Base-by-base conservation (phyloP, 1,284 basidiomycete genomes). In the Puccinia triticina region DNA sequence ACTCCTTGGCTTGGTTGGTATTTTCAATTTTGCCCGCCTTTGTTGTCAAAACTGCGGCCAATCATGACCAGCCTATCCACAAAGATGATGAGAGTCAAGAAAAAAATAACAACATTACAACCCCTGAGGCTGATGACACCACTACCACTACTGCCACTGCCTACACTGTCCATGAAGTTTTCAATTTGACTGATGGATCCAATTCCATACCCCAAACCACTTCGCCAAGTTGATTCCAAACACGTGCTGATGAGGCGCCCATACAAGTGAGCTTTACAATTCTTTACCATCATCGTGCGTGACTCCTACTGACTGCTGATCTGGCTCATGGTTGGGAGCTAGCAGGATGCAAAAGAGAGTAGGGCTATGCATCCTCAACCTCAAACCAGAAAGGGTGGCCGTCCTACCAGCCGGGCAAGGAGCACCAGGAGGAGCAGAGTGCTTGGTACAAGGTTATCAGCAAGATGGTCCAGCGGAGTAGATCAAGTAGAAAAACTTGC, bases 381-480 rank as follows among this genome's bases (percentile, higher is more conserved):
- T 69, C 66, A 5, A 69, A 61, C 29, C 59, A 61, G 59, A 18
- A 61, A 8, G 32, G 34, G 29, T 32, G 26, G 29, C 29, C 26
- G 59, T 29, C 59, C 32, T 29, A 18, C 18, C 11, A 61, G 3
- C 5, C 40, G 7, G 21, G 66, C 21, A 21, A 69, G 1, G 66
- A 76, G 40, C 34, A 61, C n/a, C 55, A 12, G 1, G 74, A 76
- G 37, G 53, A 76, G 16, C 48, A 76, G 50, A 61, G 43, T 11
- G 74, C 74, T 18, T 32, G 55, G 53, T 55, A 77, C n/a, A 59
- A 77, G 23, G 75, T 77, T 18, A 77, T 77, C 61, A 50, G 55
- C 5, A 77, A 59, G 18, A 37, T 77, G 40, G 75, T 59, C 3
- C 26, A 59, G 75, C 75, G 1, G 37, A 77, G 43, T 59, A 77